phyloP scores from a whole-genome alignment of 129 eudicot species.

The Ambrosia trifida region DNA sequence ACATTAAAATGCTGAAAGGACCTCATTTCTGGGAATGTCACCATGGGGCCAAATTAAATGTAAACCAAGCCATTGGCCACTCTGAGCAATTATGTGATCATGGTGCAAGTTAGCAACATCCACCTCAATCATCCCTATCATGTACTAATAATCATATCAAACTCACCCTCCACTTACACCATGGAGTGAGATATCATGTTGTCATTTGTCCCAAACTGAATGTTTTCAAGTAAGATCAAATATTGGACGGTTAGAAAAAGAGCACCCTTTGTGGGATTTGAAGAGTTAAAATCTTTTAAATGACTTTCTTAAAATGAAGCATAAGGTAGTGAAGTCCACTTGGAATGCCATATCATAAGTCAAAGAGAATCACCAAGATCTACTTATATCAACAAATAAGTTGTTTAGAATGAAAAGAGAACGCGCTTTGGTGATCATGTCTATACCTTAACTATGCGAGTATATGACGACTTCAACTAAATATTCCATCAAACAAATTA shows the following conservation, averaged over 20 bases:
- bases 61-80: slow-evolving; percentile 3
- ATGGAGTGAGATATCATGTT: slow-evolving; percentile 13
- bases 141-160: slow-evolving; percentile 21
- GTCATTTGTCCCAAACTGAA: slow-evolving; percentile 27
- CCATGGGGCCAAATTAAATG: slow-evolving; percentile 18
- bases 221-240: slow-evolving; percentile 17
- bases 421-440: slow-evolving; percentile 6
- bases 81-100: slow-evolving; percentile 15
- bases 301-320: neutral
- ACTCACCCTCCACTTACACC: slow-evolving; percentile 34
- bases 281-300: slow-evolving; percentile 9
- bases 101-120: slow-evolving; percentile 20
- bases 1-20: slow-evolving; percentile 3
- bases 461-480: neutral
- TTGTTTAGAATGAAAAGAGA: slow-evolving; percentile 2
- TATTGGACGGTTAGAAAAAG: slow-evolving; percentile 9
- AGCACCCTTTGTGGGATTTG: slow-evolving; percentile 23
- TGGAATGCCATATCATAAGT: slow-evolving; percentile 12
- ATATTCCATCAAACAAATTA: slow-evolving; percentile 13
- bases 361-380: slow-evolving; percentile 20
- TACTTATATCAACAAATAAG: slow-evolving; percentile 1
- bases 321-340: slow-evolving; percentile 24
- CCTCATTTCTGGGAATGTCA: slow-evolving; percentile 9
- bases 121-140: slow-evolving; percentile 21
- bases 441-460: neutral